A percentile compares a stretch with the other conserved stretches of the same genome.
Evolutionary conservation across 176 grass and related monocot species (phyloP).

Genomic region (Cymbopogon citratus): DNA sequence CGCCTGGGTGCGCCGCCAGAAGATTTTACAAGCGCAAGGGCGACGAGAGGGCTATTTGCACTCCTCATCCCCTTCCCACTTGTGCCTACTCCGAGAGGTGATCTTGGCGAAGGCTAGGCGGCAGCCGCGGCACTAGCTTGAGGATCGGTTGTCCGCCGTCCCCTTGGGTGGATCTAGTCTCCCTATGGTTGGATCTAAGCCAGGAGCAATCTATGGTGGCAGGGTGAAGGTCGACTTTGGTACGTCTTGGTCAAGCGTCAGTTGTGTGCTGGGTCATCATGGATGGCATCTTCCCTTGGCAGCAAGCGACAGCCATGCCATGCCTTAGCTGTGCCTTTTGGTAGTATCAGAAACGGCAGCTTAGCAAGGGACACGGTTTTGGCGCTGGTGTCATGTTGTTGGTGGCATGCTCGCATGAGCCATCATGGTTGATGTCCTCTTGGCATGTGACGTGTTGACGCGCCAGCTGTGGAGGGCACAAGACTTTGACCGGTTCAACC

Average conservation of each 20-base stretch:
- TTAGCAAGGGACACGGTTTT: not conserved
- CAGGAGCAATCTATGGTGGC: not conserved
- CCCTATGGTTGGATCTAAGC: not conserved
- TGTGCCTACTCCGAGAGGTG: not conserved
- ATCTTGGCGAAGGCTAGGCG: not conserved
- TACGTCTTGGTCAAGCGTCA: not conserved
- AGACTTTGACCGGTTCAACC: not conserved
- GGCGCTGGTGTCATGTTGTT: not conserved
- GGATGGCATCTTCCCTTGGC: not conserved
- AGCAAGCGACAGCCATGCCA: not conserved
- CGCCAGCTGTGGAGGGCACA: rapidly evolving
- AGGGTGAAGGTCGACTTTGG: not conserved
- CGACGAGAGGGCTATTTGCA: not conserved
- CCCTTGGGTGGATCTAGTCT: not conserved
- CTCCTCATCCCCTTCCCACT: not conserved
- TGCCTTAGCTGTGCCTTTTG: not conserved
- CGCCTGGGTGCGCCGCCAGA: not conserved
- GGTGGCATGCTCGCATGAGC: not conserved
- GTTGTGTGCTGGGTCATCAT: not conserved
- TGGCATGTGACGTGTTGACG: not conserved
- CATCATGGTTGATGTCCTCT: not conserved
- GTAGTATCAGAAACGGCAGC: not conserved
- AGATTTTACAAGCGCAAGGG: not conserved
- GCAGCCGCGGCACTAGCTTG: too few species aligned
- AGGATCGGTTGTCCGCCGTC: not conserved